Evolutionary conservation across 2,329 filamentous ascomycete genomes (phyloP).

Genomic region (Colletotrichum lupini): DNA sequence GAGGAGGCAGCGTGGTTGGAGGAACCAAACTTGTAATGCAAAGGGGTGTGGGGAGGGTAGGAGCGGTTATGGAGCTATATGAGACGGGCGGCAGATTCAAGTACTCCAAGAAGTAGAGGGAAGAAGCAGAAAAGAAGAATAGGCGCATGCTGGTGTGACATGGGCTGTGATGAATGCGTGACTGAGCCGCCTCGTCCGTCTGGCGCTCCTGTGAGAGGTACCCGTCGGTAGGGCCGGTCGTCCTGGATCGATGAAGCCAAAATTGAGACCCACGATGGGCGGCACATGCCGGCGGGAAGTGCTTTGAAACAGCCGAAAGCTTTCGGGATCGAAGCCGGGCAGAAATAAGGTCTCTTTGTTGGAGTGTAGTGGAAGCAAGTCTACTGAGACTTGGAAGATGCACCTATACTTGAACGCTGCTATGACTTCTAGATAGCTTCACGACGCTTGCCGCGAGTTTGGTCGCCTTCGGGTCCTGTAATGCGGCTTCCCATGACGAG

Average conservation of each 20-base stretch:
- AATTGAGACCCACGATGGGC: not conserved
- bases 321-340: not conserved
- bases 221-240: not conserved
- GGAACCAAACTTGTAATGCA: constrained; percentile 9
- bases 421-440: not conserved
- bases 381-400: not conserved
- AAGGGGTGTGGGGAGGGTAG: constrained; percentile 9
- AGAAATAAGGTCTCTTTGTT: not conserved
- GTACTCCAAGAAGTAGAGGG: not conserved
- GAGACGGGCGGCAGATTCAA: constrained; percentile 12
- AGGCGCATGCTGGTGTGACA: constrained; percentile 4
- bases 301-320: not conserved
- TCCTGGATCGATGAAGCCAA: not conserved
- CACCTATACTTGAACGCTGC: not conserved
- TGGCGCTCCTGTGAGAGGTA: not conserved
- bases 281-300: not conserved
- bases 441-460: not conserved
- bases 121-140: not conserved
- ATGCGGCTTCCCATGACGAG: not conserved
- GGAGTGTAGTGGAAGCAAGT: not conserved
- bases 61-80: constrained; percentile 13
- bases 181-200: constrained; percentile 12
- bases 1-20: constrained; percentile 17
- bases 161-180: not conserved
- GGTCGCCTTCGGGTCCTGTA: not conserved